A percentile compares a stretch with the other conserved stretches of the same genome.
phyloP scores from a whole-genome alignment of 2,329 filamentous ascomycete species.

The Gaeumannomyces sp. region DNA sequence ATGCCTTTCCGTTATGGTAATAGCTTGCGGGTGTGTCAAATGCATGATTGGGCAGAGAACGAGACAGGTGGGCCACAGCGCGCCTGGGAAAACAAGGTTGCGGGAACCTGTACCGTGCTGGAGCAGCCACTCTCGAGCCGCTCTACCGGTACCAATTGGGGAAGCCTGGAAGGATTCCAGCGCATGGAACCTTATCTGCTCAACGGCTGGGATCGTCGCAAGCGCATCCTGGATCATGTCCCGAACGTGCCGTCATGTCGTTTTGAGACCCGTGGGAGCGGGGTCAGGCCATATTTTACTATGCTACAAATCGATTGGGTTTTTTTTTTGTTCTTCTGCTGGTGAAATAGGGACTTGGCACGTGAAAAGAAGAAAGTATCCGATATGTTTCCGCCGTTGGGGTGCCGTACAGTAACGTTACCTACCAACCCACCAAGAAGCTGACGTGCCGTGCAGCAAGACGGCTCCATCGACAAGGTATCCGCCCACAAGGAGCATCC shows the following conservation, averaged over 20 bases:
- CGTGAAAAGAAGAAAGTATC: background rate
- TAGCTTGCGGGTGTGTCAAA: background rate
- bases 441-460: too few relatives aligned
- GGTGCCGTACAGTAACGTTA: background rate
- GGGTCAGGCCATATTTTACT: background rate
- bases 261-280: too few relatives aligned
- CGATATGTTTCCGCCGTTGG: background rate
- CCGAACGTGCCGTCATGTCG: background rate
- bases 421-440: background rate
- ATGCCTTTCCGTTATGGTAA: background rate
- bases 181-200: background rate
- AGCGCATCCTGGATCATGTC: background rate
- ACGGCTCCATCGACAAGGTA: background rate
- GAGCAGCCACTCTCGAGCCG: background rate
- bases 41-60: background rate
- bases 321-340: too few relatives aligned
- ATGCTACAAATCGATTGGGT: background rate
- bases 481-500: background rate
- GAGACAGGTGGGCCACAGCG: background rate
- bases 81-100: background rate
- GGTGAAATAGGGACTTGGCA: background rate
- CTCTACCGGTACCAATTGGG: background rate
- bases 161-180: constrained; percentile 3
- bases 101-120: background rate
- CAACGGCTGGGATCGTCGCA: background rate